Evolutionary conservation across 345 rosid species (phyloP).

Genomic region (Trapa bicornis): DNA sequence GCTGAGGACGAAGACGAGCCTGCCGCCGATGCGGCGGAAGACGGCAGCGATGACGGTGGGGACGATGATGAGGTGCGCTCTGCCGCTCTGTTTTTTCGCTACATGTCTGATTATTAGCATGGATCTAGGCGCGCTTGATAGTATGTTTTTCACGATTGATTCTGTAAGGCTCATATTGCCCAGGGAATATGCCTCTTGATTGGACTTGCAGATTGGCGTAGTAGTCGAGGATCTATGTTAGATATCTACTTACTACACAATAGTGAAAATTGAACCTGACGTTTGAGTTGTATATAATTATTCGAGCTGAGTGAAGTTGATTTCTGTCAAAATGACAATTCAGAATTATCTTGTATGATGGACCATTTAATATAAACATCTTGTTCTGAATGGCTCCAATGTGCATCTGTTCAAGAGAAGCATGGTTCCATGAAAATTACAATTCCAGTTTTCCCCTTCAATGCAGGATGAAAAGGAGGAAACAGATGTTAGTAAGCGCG

Average conservation of each 20-base stretch:
- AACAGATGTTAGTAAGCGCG: conserved; percentile 66
- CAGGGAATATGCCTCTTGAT: not conserved
- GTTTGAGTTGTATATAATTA: not conserved
- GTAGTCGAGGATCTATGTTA: not conserved
- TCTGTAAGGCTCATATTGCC: not conserved
- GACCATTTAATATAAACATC: not conserved
- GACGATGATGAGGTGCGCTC: conserved; percentile 22
- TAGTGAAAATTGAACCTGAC: not conserved
- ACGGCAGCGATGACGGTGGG: conserved; percentile 18
- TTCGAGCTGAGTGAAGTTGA: not conserved
- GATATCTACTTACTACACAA: not conserved
- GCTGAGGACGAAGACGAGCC: conserved; percentile 39
- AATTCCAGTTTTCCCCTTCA: not conserved
- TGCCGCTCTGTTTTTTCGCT: not conserved
- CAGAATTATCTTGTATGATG: not conserved
- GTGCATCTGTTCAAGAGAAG: not conserved
- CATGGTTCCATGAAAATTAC: not conserved
- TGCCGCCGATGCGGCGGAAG: conserved; percentile 7
- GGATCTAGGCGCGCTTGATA: not conserved
- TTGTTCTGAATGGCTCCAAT: not conserved
- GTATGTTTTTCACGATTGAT: conserved; percentile 5
- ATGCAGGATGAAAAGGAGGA: conserved; percentile 41
- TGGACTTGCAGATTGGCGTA: not conserved
- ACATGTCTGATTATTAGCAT: not conserved
- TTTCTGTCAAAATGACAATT: not conserved